phyloP scores from a whole-genome alignment of 163 green algal species.

The Smithsoniella earleae region DNA sequence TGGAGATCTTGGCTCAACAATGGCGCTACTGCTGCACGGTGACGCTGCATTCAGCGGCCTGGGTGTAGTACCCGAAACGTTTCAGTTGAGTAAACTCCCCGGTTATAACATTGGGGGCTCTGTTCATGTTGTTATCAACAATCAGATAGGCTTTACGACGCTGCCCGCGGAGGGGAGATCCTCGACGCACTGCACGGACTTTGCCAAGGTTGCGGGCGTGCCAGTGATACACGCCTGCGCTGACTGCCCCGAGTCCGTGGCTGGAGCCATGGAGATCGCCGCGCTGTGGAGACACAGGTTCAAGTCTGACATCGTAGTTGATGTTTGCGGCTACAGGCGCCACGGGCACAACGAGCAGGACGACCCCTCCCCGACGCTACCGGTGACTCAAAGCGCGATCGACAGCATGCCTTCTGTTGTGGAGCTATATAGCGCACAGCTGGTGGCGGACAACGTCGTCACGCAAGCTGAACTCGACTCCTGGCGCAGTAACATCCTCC shows the following conservation, averaged over 20 bases:
- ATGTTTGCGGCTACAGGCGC: constrained; percentile 61
- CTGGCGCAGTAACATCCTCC: constrained; percentile 30
- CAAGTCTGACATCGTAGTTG: constrained; percentile 60
- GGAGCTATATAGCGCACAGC: constrained; percentile 40
- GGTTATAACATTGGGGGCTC: constrained; percentile 64
- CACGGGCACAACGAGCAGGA: constrained; percentile 74
- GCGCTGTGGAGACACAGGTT: constrained; percentile 54
- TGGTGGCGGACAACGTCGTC: constrained; percentile 41
- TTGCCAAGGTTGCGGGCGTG: constrained; percentile 48
- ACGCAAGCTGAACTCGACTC: constrained; percentile 34
- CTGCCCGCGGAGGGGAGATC: constrained; percentile 49
- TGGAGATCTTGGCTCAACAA: constrained; percentile 1
- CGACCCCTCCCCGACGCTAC: constrained; percentile 45
- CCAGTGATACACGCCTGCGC: constrained; percentile 74
- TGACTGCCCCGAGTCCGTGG: constrained; percentile 73
- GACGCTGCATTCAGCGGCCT: constrained; percentile 68
- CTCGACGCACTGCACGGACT: constrained; percentile 54
- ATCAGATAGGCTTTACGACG: constrained; percentile 79
- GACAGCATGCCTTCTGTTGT: constrained; percentile 42
- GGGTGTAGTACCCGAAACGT: constrained; percentile 55
- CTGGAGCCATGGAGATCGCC: constrained; percentile 43
- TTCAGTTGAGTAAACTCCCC: constrained; percentile 55
- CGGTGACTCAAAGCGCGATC: constrained; percentile 51
- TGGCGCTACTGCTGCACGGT: constrained; percentile 63
- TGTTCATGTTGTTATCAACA: constrained; percentile 78